A percentile compares a stretch with the other conserved stretches of the same genome.
Evolutionary conservation across 2,329 filamentous ascomycete genomes (phyloP).

Genomic region (Verticillium albo-atrum): DNA sequence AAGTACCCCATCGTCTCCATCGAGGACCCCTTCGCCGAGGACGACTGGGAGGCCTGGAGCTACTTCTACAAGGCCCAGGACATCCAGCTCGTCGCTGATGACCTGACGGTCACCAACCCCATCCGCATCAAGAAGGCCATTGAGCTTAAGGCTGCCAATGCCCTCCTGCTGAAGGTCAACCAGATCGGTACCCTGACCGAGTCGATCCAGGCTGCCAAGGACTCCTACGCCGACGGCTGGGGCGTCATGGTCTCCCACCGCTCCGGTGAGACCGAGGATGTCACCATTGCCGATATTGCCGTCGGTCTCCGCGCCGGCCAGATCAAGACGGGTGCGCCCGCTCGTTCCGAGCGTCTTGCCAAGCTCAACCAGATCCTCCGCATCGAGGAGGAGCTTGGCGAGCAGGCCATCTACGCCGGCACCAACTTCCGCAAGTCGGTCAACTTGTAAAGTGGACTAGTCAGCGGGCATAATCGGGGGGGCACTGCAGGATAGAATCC

Average conservation of each 20-base stretch:
- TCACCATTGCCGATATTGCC: slow-evolving; percentile 97
- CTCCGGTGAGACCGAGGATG: slow-evolving; percentile 98
- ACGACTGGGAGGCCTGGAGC: slow-evolving; percentile 99
- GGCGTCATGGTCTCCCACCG: slow-evolving; percentile 99
- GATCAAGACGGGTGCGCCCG: slow-evolving; percentile 98
- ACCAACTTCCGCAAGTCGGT: slow-evolving; percentile 87
- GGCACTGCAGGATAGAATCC: not conserved
- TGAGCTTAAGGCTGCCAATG: slow-evolving; percentile 97
- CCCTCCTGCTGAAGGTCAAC: slow-evolving; percentile 98
- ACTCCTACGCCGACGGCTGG: slow-evolving; percentile 93
- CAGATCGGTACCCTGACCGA: slow-evolving; percentile 99
- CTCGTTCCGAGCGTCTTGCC: slow-evolving; percentile 94
- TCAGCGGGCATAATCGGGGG: not conserved
- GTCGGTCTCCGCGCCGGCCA: slow-evolving; percentile 95
- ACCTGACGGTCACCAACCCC: slow-evolving; percentile 98
- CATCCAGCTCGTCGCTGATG: slow-evolving; percentile 98
- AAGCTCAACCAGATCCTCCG: slow-evolving; percentile 99
- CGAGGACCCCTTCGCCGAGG: slow-evolving; percentile 98
- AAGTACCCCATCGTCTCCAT: slow-evolving; percentile 99
- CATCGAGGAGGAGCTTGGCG: slow-evolving; percentile 97
- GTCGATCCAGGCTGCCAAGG: slow-evolving; percentile 98
- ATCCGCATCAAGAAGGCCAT: slow-evolving; percentile 99
- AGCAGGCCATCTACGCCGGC: slow-evolving; percentile 87
- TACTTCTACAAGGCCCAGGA: slow-evolving; percentile 99
- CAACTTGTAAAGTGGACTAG: slow-evolving; percentile 61